Conservation (phyloP, 208 protist species). For the Spongospora subterranea region DNA sequence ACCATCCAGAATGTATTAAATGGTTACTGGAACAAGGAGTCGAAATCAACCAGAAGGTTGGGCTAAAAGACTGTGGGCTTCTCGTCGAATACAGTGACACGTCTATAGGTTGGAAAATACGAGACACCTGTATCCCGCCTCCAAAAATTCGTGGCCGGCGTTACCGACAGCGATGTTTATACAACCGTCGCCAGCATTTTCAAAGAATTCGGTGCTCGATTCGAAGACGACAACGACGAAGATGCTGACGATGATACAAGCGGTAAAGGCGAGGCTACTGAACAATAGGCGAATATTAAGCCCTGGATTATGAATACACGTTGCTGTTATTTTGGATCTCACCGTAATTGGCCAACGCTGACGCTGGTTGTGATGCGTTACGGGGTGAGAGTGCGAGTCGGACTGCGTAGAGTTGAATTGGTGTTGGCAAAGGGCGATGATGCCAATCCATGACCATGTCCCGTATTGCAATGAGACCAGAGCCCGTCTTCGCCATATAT, state of each 20-base stretch:
- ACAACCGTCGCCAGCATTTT: slow-evolving; percentile 34
- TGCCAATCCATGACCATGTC: no score
- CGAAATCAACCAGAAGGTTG: slow-evolving; percentile 36
- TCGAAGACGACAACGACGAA: slow-evolving; percentile 26
- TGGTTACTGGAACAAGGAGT: slow-evolving; percentile 46
- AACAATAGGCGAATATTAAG: not conserved
- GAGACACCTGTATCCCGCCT: slow-evolving; percentile 37
- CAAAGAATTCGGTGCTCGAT: slow-evolving; percentile 36
- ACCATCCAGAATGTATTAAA: slow-evolving; percentile 25
- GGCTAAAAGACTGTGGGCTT: not conserved
- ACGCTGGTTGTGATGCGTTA: no score
- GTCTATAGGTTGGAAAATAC: slow-evolving; percentile 2
- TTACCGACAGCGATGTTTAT: slow-evolving; percentile 41
- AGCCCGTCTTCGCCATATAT: no score
- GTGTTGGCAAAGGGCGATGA: no score
- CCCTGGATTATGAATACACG: not conserved
- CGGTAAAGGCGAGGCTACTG: not conserved
- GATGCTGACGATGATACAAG: not conserved
- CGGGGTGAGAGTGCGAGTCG: no score
- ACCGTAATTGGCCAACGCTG: not conserved
- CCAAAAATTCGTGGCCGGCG: slow-evolving; percentile 19
- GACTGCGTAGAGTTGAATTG: no score
- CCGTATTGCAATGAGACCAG: no score
- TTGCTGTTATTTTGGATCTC: not conserved
- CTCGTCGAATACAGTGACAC: not conserved